Evolutionary conservation across 768 basidiomycete species (phyloP), one percentile per base, ranked within the genome.

Genomic region (Fomitopsis serialis): DNA sequence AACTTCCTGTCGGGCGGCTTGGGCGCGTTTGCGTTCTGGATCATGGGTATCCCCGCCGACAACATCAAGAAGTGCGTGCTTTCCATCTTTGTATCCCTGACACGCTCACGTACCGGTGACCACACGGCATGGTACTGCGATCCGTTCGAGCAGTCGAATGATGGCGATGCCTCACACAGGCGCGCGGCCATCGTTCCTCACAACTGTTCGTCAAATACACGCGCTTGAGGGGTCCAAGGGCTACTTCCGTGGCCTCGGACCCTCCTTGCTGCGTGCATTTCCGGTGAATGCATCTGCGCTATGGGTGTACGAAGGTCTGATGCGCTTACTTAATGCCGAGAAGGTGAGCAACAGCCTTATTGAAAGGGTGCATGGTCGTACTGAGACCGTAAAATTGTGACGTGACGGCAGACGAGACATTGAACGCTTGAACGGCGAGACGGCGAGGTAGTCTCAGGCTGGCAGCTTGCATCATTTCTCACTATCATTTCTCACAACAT

Each of bases 261-360:
- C 87, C 32, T 81, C 79, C 52, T 70, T 88, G 23, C 68, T 90
- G 54, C 75, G 88, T 55, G 86, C 89, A 19, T 87, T 90, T 68
- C 89, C 89, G 13, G 79, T 82, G 0, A 92, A 92, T 65, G 87
- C 88, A 0, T 85, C 81, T 45, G 89, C 88, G 0, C 74, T 87
- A 45, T 87, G 87, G 59, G 88, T 89, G 2, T 92, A 87, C 66
- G 88, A 90, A 69, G 84, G 81, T 37, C 74, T 84, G 24, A 82
- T 92, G 81, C 70, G 81, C 54, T 52, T 72, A 24, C 61, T 87
- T 48, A 82, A 80, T 35, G 85, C 88, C 15, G 84, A 87, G 66
- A 77, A 85, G 77, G 84, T 82, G 59, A 55, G 65, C 49, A 6
- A 11, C 5, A 6, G 11, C 11, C 29, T 52, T 19, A 50, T 19